Conservation (phyloP, 2,329 filamentous ascomycete genomes). For the Dothistroma septosporum region DNA sequence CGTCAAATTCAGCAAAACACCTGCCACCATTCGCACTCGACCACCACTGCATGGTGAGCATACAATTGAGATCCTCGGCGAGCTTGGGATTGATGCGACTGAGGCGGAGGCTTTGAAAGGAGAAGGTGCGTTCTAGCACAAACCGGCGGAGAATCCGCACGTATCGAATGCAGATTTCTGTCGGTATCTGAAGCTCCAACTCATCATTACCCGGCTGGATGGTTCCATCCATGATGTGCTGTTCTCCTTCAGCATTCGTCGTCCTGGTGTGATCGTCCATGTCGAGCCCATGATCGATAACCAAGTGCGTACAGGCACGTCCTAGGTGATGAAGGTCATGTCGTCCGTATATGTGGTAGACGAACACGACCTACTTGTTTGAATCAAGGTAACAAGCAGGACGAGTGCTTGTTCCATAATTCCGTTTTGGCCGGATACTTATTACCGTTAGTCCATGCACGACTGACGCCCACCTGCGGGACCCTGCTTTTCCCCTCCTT, state of each 20-base stretch:
- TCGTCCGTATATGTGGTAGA: neutral
- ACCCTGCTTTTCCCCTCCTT: neutral
- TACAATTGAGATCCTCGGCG: neutral
- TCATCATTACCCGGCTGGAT: no score
- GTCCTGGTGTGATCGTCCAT: no score
- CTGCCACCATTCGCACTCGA: constrained; percentile 1
- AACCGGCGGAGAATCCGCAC: no score
- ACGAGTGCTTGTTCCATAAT: no score
- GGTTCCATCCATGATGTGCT: no score
- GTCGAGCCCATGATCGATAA: no score
- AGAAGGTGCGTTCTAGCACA: no score
- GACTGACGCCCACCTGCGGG: neutral
- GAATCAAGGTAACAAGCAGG: neutral
- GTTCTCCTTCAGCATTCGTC: no score
- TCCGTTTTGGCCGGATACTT: neutral
- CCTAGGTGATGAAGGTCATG: neutral
- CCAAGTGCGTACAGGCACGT: no score
- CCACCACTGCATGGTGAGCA: constrained; percentile 4
- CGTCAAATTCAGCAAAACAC: constrained; percentile 8
- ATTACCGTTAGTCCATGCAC: neutral
- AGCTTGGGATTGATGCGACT: neutral
- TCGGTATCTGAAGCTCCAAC: no score
- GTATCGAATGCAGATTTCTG: no score
- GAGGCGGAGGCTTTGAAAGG: neutral
- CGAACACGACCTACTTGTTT: neutral